These are phyloP conservation scores for Bryum argenteum DNA, from an alignment of 225 moss, liverwort and hornwort genomes.

Conservation along the genomic window DNA sequence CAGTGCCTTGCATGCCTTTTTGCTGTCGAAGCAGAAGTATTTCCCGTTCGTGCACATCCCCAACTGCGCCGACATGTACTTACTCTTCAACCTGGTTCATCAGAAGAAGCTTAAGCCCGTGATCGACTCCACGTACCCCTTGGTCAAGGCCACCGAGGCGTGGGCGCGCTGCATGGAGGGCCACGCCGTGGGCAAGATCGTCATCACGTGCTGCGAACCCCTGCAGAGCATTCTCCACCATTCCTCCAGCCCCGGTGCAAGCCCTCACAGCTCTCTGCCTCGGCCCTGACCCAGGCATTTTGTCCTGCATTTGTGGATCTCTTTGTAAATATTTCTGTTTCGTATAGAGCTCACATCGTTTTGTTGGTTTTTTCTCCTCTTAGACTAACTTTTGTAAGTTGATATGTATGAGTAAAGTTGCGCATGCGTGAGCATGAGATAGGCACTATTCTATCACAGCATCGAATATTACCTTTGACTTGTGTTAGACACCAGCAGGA, in stretches of 20 bases:
- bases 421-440: no score
- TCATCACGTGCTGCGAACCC: slow-evolving; percentile 48
- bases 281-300: neutral
- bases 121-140: slow-evolving; percentile 62
- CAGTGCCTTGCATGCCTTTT: slow-evolving; percentile 39
- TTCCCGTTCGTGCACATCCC: slow-evolving; percentile 45
- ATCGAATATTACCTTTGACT: no score
- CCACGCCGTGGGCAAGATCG: slow-evolving; percentile 71
- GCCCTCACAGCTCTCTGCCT: slow-evolving; percentile 6
- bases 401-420: no score
- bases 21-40: slow-evolving; percentile 70
- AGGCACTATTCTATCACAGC: no score
- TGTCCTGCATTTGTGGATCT: no score
- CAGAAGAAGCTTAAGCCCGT: slow-evolving; percentile 57
- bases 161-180: slow-evolving; percentile 81
- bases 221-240: slow-evolving; percentile 39
- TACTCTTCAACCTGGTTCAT: slow-evolving; percentile 60
- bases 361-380: no score
- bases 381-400: no score
- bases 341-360: no score
- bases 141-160: slow-evolving; percentile 60
- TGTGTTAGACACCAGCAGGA: no score
- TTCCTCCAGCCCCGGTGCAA: slow-evolving; percentile 23
- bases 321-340: no score
- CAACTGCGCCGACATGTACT: slow-evolving; percentile 57